phyloP scores from a whole-genome alignment of 2,329 filamentous ascomycete genomes.

The Penicillium sclerotigenum region DNA sequence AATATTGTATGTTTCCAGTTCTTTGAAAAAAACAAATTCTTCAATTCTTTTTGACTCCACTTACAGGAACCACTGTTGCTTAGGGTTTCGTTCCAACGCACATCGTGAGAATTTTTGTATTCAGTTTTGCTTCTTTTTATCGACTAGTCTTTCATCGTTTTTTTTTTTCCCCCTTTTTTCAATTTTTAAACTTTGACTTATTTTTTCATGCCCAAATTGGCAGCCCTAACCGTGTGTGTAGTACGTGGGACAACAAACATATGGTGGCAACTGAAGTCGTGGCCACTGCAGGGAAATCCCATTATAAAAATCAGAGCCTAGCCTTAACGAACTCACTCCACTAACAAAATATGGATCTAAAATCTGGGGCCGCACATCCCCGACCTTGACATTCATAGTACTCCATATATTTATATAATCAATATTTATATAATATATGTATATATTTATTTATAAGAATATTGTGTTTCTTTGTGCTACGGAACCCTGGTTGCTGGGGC shows the following conservation, averaged over 20 bases:
- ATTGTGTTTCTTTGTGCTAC: neutral
- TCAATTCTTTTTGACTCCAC: neutral
- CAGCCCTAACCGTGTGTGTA: neutral
- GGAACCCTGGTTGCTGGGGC: conserved; percentile 1
- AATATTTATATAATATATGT: too few relatives aligned
- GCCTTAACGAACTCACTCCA: conserved; percentile 21
- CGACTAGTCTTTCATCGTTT: neutral
- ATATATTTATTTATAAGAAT: neutral
- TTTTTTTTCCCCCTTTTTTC: neutral
- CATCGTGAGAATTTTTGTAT: neutral
- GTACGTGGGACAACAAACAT: neutral
- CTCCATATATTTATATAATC: neutral
- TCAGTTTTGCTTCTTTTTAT: neutral
- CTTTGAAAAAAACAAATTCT: neutral
- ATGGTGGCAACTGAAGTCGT: neutral
- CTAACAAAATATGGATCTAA: conserved; percentile 20
- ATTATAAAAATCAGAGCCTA: neutral
- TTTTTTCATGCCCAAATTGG: conserved; percentile 1
- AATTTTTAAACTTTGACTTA: neutral
- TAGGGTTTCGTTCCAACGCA: neutral
- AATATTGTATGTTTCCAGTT: neutral
- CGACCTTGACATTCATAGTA: conserved; percentile 13
- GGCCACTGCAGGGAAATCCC: neutral
- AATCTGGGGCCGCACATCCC: conserved; percentile 29
- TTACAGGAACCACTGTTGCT: neutral